Percentiles rank a stretch among this genome's conserved stretches.
phyloP scores from a whole-genome alignment of 83 land plant species.

The Picea abies region DNA sequence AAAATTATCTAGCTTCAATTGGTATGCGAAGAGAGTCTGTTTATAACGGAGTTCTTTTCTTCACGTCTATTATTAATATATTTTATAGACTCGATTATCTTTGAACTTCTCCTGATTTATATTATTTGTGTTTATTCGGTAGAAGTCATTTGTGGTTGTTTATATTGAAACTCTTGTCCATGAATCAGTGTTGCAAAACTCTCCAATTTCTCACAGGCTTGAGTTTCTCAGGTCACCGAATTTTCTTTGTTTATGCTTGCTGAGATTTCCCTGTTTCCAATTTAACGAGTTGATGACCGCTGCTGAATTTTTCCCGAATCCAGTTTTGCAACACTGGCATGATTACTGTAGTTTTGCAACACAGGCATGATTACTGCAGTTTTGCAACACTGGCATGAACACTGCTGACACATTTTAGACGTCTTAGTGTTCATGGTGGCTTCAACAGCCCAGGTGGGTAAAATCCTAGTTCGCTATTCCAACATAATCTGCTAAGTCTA shows the following conservation, averaged over 20 bases:
- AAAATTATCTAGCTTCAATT: neutral
- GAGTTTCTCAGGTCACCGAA: too few relatives aligned
- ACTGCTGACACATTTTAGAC: too few relatives aligned
- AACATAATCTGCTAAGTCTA: neutral
- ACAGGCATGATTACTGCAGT: too few relatives aligned
- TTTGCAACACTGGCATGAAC: too few relatives aligned
- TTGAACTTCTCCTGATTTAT: neutral
- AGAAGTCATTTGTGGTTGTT: neutral
- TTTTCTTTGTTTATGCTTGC: too few relatives aligned
- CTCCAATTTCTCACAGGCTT: too few relatives aligned
- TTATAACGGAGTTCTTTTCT: neutral
- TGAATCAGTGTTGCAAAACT: too few relatives aligned
- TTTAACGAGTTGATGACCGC: too few relatives aligned
- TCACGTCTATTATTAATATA: neutral
- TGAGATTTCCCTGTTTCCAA: too few relatives aligned
- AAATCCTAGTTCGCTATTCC: neutral
- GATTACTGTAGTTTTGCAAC: too few relatives aligned
- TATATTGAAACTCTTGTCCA: neutral
- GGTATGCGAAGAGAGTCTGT: neutral
- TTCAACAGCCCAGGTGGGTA: neutral
- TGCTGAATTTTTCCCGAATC: too few relatives aligned
- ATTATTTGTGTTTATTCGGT: neutral
- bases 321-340: too few relatives aligned
- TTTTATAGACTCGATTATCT: neutral
- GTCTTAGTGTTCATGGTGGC: neutral